These are phyloP conservation scores for Sarocladiaceae sp. DNA, from an alignment of 2,329 filamentous ascomycete species.

Conservation along the genomic window DNA sequence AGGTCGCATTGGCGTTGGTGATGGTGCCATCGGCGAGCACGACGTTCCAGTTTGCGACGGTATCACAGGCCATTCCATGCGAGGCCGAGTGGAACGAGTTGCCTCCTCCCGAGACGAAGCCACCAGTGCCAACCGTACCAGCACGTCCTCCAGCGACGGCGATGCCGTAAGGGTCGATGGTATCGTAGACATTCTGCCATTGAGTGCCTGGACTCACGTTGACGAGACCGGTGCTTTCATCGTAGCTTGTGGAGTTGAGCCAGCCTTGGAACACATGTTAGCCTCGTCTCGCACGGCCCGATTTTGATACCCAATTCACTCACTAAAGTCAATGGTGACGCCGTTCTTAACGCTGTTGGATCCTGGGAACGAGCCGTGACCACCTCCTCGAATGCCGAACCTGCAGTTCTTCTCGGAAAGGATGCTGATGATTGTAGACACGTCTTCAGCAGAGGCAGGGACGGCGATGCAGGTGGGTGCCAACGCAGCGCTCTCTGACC, in stretches of 20 bases:
- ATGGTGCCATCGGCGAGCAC: conserved; percentile 34
- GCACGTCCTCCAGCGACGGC: conserved; percentile 35
- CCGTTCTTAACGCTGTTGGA: conserved; percentile 21
- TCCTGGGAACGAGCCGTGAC: conserved; percentile 24
- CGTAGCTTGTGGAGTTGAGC: conserved; percentile 15
- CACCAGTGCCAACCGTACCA: conserved; percentile 19
- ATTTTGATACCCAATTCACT: too few relatives aligned
- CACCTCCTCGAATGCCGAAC: conserved; percentile 25
- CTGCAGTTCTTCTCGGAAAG: conserved; percentile 17
- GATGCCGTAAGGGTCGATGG: conserved; percentile 22
- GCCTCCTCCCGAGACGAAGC: conserved; percentile 17
- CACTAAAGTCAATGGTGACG: conserved; percentile 22
- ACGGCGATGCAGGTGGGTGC: conserved; percentile 21
- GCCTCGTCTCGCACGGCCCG: too few relatives aligned
- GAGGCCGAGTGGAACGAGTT: conserved; percentile 27
- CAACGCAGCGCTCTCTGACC: conserved; percentile 22
- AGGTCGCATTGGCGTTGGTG: conserved; percentile 28
- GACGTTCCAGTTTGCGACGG: conserved; percentile 31
- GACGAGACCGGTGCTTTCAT: conserved; percentile 24
- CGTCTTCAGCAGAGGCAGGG: conserved; percentile 17
- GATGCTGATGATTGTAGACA: conserved; percentile 17
- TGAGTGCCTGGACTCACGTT: conserved; percentile 35
- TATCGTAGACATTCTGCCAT: conserved; percentile 24
- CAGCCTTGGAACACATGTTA: not conserved
- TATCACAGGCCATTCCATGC: conserved; percentile 33